Conservation (phyloP, 2,329 filamentous ascomycete genomes). For the Xylariaceae sp. region DNA sequence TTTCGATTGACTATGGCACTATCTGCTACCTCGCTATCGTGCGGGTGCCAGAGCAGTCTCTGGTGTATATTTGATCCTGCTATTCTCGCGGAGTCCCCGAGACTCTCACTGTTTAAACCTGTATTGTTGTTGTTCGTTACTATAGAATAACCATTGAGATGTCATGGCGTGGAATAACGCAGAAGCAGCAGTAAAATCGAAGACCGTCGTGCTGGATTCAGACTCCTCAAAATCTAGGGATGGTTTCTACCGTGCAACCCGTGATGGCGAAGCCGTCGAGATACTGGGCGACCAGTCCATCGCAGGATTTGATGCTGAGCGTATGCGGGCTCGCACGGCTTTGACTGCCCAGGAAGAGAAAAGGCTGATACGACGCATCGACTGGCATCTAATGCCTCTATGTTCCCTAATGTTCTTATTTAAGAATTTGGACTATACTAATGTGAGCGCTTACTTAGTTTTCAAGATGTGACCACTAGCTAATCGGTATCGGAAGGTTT, state of each 20-base stretch:
- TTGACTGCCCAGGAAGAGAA: conserved; percentile 51
- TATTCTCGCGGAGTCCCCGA: neutral
- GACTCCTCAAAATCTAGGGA: conserved; percentile 26
- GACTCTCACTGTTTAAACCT: too few relatives aligned
- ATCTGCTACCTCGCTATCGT: conserved; percentile 10
- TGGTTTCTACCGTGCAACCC: conserved; percentile 25
- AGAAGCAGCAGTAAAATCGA: conserved; percentile 2
- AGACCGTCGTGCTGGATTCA: conserved; percentile 18
- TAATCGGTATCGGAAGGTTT: conserved; percentile 33
- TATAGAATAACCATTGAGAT: too few relatives aligned
- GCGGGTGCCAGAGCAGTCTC: neutral
- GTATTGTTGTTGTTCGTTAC: too few relatives aligned
- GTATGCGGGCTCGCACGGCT: conserved; percentile 36
- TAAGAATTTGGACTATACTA: conserved; percentile 48
- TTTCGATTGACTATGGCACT: conserved; percentile 28
- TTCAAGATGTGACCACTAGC: neutral
- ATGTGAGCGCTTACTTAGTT: conserved; percentile 32
- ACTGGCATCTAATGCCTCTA: conserved; percentile 50
- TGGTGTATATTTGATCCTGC: conserved; percentile 7
- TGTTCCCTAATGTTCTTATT: conserved; percentile 49
- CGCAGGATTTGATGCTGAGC: conserved; percentile 41
- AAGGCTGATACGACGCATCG: conserved; percentile 49
- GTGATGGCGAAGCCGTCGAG: conserved; percentile 29
- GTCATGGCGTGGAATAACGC: neutral
- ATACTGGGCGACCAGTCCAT: conserved; percentile 26